Percentiles rank a stretch among this genome's conserved stretches.
Evolutionary conservation across 345 rosid species (phyloP).

Genomic region (Rhodomyrtus tomentosa): DNA sequence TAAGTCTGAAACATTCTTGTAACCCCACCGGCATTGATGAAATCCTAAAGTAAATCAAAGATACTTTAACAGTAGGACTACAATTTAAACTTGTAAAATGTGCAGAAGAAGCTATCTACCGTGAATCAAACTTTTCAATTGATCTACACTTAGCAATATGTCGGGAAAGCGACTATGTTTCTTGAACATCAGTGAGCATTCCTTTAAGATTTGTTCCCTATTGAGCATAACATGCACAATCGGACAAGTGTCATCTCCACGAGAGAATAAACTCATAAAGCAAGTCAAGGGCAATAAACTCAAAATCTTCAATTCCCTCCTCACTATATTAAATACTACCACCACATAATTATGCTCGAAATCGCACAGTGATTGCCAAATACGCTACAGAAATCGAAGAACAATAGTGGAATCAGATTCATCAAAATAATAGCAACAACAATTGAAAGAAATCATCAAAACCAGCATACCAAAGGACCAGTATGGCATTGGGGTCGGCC

Average conservation of each 20-base stretch:
- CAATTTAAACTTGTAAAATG: accelerated
- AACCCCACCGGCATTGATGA: constrained; percentile 64
- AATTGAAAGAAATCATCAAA: not conserved
- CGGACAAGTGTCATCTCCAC: not conserved
- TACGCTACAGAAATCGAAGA: not conserved
- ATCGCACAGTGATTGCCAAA: not conserved
- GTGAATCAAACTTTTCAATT: not conserved
- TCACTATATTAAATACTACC: not conserved
- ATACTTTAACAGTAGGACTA: not conserved
- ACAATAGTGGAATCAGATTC: not conserved
- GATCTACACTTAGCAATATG: not conserved
- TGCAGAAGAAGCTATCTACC: not conserved
- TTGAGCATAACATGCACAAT: not conserved
- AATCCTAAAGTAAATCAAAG: constrained; percentile 25
- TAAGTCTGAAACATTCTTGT: constrained; percentile 43
- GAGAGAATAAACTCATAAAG: too few species aligned
- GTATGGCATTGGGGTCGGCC: constrained; percentile 73
- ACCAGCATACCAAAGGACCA: constrained; percentile 57
- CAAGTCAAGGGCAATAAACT: not conserved
- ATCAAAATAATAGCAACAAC: not conserved
- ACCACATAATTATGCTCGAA: not conserved
- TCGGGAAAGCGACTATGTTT: not conserved
- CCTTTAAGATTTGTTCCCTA: not conserved
- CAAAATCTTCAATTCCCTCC: not conserved
- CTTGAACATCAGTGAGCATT: not conserved